Evolutionary conservation across 2,329 filamentous ascomycete species (phyloP).

Genomic region (Rachicladosporium sp.): DNA sequence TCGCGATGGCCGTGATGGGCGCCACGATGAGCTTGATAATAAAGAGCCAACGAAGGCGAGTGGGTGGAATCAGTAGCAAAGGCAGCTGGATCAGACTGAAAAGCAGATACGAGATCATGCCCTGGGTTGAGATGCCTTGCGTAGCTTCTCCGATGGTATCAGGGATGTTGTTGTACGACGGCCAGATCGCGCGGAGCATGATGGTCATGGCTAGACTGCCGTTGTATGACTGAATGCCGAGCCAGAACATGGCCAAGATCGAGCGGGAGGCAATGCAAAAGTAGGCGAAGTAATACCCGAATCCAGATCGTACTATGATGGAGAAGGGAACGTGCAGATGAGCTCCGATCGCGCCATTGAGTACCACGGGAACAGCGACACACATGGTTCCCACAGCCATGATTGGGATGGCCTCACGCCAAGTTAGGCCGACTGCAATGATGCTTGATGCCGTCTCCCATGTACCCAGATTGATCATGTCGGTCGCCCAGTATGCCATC

Average conservation of each 20-base stretch:
- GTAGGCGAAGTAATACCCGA: conserved; percentile 39
- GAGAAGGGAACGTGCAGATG: conserved; percentile 33
- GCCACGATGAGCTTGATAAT: conserved; percentile 81
- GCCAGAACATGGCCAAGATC: conserved; percentile 82
- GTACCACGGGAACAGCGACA: conserved; percentile 46
- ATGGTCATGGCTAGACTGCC: conserved; percentile 41
- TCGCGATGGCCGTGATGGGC: conserved; percentile 63
- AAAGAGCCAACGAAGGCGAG: conserved; percentile 83
- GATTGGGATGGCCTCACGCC: conserved; percentile 43
- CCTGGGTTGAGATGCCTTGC: conserved; percentile 55
- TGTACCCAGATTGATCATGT: conserved; percentile 33
- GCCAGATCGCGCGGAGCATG: conserved; percentile 82
- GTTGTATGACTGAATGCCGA: conserved; percentile 75
- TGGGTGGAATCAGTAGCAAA: conserved; percentile 79
- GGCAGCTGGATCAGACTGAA: conserved; percentile 75
- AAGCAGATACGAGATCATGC: conserved; percentile 72
- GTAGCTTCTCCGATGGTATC: conserved; percentile 57
- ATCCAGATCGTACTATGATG: neutral
- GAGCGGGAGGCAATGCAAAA: conserved; percentile 75
- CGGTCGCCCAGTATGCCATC: conserved; percentile 35
- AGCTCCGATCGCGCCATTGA: conserved; percentile 34
- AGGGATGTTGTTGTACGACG: conserved; percentile 44
- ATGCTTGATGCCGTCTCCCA: conserved; percentile 33
- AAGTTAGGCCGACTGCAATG: conserved; percentile 40
- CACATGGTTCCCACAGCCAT: conserved; percentile 39